Conservation (phyloP, 1,284 basidiomycete genomes). For the Cystobasidiaceae sp. region DNA sequence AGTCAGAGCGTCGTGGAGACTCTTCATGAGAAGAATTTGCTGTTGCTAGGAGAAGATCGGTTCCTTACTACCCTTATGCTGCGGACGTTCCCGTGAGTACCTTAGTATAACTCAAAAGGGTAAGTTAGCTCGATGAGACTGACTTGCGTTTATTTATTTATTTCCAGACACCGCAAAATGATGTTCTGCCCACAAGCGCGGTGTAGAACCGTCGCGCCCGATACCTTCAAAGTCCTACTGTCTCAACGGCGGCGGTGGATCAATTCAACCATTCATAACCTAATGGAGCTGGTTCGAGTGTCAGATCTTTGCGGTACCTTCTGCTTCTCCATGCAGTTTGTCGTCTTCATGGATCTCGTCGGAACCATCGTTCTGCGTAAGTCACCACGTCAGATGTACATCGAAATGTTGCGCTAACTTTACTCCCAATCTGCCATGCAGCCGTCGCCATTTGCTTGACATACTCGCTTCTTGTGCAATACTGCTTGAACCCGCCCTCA, state of each 20-base stretch:
- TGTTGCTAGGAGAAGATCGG: constrained; percentile 95
- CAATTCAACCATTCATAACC: constrained; percentile 97
- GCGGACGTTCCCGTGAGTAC: constrained; percentile 72
- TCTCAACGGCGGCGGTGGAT: constrained; percentile 99
- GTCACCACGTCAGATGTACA: background rate
- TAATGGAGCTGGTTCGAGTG: constrained; percentile 97
- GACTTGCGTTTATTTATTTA: background rate
- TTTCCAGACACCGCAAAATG: constrained; percentile 76
- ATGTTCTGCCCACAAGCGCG: constrained; percentile 96
- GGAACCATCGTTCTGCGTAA: constrained; percentile 70
- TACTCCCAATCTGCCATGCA: constrained; percentile 48
- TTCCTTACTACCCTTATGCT: constrained; percentile 93
- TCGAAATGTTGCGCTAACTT: background rate
- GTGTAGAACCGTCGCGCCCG: constrained; percentile 92
- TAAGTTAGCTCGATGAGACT: background rate
- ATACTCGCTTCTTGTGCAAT: constrained; percentile 77
- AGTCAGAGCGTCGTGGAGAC: constrained; percentile 89
- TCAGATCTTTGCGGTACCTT: constrained; percentile 69
- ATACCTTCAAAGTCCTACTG: constrained; percentile 85
- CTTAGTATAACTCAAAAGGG: constrained; percentile 6
- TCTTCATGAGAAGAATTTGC: constrained; percentile 94
- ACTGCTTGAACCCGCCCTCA: constrained; percentile 69
- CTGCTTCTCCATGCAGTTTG: constrained; percentile 50
- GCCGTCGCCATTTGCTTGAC: constrained; percentile 92
- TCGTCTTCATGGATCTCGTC: constrained; percentile 69